Conservation (phyloP, 2,329 filamentous ascomycete species). For the Ophiobolus disseminans region DNA sequence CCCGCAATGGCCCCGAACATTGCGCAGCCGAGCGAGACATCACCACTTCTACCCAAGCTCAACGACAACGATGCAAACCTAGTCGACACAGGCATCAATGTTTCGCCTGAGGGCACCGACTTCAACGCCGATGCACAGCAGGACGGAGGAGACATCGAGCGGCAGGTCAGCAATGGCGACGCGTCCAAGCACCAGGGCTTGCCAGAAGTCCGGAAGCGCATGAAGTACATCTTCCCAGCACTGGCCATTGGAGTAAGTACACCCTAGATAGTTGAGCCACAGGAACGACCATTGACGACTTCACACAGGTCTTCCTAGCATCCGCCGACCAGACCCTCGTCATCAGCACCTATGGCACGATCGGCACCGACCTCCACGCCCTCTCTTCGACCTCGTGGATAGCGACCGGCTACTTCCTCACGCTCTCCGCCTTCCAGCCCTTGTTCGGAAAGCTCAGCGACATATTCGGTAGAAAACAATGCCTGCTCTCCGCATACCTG, state of each 20-base stretch:
- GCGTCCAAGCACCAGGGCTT: conserved; percentile 52
- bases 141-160: conserved; percentile 45
- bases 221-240: conserved; percentile 67
- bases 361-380: conserved; percentile 76
- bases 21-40: conserved; percentile 48
- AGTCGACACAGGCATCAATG: conserved; percentile 33
- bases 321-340: conserved; percentile 79
- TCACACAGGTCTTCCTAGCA: conserved; percentile 69
- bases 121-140: conserved; percentile 13
- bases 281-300: not conserved
- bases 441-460: conserved; percentile 75
- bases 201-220: conserved; percentile 57
- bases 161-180: conserved; percentile 42
- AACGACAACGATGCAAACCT: conserved; percentile 11
- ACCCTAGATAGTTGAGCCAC: not conserved
- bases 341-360: conserved; percentile 77
- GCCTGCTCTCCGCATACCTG: conserved; percentile 68
- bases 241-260: conserved; percentile 66
- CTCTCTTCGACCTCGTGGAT: conserved; percentile 80
- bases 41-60: conserved; percentile 52
- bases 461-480: conserved; percentile 73
- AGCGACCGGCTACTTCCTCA: conserved; percentile 72
- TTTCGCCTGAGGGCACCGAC: conserved; percentile 31
- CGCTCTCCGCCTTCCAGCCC: conserved; percentile 76
- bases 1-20: conserved; percentile 4